Evolutionary conservation across 116 monocot genomes (phyloP), one percentile per base, ranked within the genome.

Genomic region (Trichopus zeylanicus): DNA sequence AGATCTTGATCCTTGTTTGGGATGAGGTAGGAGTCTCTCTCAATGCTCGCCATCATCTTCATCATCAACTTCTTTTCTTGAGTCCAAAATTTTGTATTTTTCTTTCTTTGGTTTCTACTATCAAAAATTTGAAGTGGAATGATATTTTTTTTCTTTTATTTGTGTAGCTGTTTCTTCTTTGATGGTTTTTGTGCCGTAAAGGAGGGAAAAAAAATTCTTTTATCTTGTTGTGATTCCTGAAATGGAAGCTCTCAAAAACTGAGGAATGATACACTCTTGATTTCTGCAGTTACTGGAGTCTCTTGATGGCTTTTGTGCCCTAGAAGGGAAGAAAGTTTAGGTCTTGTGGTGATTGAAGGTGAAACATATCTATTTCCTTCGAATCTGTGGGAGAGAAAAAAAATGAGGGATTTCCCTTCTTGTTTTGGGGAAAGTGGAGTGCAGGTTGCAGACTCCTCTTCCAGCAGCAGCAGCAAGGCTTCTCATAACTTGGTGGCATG

Each of bases 401-500:
- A 7, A 58, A 91, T 91, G 91, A 91, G 86, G 66, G 86, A 91
- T 62, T 91, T 91, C 64, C 86, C 91, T 51, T 86, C 91, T 56
- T 91, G 91, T 64, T 91, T 91, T 39, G 86, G 87, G 1, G 87
- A 92, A 64, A 92, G 72, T 27, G 82, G 90, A 5, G 86, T 90
- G 35, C 85, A 88, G 46, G 61, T 88, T 7, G 76, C 80, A 1
- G 88, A 83, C 54, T 70, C 88, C 28, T 80, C 89, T 19, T 62
- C 73, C 0, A 60, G 61, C 25, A 55, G 73, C 25, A 55, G 73
- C 16, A 61, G 72, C 61, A 75, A 63, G 63, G 66, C 60, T 10
- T 38, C 67, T 29, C 74, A 75, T 31, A 89, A 78, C 62, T 63
- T 78, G 59, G 89, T 89, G 53, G 63, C 81, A 10, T 78, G 84